A percentile compares a stretch with the other conserved stretches of the same genome.
Conservation (phyloP, 1,284 basidiomycete genomes). For the Waitea zeae region DNA sequence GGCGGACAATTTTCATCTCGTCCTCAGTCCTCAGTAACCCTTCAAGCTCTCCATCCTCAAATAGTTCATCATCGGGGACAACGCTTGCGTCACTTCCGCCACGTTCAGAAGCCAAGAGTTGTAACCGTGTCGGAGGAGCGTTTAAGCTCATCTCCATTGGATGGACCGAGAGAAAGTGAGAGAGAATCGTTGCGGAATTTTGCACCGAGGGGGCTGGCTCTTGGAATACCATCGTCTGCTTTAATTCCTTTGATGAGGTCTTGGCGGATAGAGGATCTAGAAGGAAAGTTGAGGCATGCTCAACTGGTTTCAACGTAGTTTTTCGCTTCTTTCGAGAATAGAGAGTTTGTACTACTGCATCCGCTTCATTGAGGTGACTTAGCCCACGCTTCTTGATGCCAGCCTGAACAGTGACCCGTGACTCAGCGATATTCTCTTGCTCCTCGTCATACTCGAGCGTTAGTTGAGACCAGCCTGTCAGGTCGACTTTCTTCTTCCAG, state of each 20-base stretch:
- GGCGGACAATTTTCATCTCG: constrained; percentile 15
- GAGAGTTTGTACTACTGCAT: constrained; percentile 23
- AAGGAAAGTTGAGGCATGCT: constrained; percentile 33
- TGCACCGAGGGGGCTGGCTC: background rate
- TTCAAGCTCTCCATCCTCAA: constrained; percentile 24
- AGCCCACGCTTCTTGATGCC: constrained; percentile 5
- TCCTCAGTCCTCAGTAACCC: constrained; percentile 17
- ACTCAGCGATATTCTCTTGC: constrained; percentile 14
- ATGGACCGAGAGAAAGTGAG: constrained; percentile 28
- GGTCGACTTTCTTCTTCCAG: constrained; percentile 23
- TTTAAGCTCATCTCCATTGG: constrained; percentile 17
- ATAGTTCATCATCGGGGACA: constrained; percentile 25
- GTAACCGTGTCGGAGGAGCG: constrained; percentile 36
- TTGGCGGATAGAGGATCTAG: constrained; percentile 26
- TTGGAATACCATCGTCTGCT: constrained; percentile 6
- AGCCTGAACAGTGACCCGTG: constrained; percentile 9
- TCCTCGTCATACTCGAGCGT: constrained; percentile 19
- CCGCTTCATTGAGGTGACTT: constrained; percentile 15
- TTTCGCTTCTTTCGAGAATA: too few species aligned
- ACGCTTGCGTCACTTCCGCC: constrained; percentile 23
- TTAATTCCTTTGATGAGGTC: constrained; percentile 6
- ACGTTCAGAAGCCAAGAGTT: constrained; percentile 32
- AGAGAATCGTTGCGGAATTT: constrained; percentile 12
- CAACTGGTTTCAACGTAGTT: constrained; percentile 18
- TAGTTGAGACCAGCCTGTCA: constrained; percentile 16